Percentiles rank a stretch among this genome's conserved stretches.
phyloP scores from a whole-genome alignment of 2,329 filamentous ascomycete genomes.

The Alternaria novae-zelandiae region DNA sequence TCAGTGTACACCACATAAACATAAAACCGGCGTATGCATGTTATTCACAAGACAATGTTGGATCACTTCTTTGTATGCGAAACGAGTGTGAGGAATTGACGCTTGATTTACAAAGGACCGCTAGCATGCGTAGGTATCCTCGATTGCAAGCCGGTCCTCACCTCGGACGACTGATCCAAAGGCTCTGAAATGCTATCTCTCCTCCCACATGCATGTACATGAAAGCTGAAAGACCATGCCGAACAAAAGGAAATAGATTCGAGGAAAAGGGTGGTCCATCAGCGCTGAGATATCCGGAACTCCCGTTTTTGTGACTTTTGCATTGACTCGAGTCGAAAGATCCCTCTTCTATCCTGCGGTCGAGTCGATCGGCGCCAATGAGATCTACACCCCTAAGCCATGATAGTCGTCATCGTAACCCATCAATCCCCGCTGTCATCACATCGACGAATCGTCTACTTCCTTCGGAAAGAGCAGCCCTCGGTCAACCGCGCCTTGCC shows the following conservation, averaged over 20 bases:
- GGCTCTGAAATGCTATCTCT: constrained; percentile 52
- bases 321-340: constrained; percentile 51
- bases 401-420: constrained; percentile 49
- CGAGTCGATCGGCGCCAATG: constrained; percentile 51
- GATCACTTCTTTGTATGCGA: not conserved
- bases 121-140: constrained; percentile 56
- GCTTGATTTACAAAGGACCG: constrained; percentile 50
- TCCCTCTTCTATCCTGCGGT: constrained; percentile 54
- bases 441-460: constrained; percentile 70
- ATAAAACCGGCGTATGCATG: not conserved
- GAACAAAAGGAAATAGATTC: constrained; percentile 48
- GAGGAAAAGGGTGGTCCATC: constrained; percentile 48
- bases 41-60: not conserved
- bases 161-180: constrained; percentile 46
- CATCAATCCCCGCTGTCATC: constrained; percentile 41
- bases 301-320: constrained; percentile 50
- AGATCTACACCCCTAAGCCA: constrained; percentile 48
- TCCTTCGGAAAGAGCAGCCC: constrained; percentile 99
- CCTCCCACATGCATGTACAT: constrained; percentile 53
- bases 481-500: constrained; percentile 98
- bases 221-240: constrained; percentile 48
- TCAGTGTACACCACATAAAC: not conserved
- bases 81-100: constrained; percentile 44
- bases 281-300: constrained; percentile 54
- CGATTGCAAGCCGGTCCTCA: constrained; percentile 53